Percentiles rank a stretch among this genome's conserved stretches.
Evolutionary conservation across 1,139 yeast species (phyloP).

Genomic region (Lodderomyces margitis): DNA sequence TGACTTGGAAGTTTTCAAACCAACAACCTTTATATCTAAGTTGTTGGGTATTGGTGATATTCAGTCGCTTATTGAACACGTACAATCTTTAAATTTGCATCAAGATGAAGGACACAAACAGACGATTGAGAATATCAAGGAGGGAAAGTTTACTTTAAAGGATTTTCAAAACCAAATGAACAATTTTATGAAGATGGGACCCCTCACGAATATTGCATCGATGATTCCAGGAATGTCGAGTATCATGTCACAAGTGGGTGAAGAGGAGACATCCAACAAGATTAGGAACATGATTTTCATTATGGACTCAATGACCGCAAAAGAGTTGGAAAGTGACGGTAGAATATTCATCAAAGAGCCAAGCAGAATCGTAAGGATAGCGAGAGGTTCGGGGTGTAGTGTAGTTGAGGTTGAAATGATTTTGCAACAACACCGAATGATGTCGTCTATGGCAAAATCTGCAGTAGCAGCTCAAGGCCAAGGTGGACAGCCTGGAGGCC

Average conservation of each 20-base stretch:
- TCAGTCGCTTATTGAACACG: slow-evolving; percentile 92
- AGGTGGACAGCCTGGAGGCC: slow-evolving; percentile 41
- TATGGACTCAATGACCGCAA: slow-evolving; percentile 94
- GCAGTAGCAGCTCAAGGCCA: slow-evolving; percentile 56
- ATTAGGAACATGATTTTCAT: slow-evolving; percentile 88
- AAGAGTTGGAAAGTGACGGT: slow-evolving; percentile 92
- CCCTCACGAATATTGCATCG: slow-evolving; percentile 85
- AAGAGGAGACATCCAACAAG: slow-evolving; percentile 80
- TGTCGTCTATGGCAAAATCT: slow-evolving; percentile 88
- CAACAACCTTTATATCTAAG: slow-evolving; percentile 84
- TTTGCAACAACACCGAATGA: slow-evolving; percentile 86
- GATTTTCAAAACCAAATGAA: slow-evolving; percentile 96
- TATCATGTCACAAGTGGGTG: slow-evolving; percentile 83
- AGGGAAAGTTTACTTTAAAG: slow-evolving; percentile 88
- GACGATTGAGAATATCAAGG: slow-evolving; percentile 88
- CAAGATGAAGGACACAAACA: slow-evolving; percentile 68
- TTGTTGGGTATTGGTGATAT: slow-evolving; percentile 94
- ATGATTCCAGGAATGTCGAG: slow-evolving; percentile 95
- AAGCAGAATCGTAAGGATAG: slow-evolving; percentile 81
- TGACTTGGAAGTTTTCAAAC: slow-evolving; percentile 89
- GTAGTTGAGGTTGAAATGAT: slow-evolving; percentile 94
- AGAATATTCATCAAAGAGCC: slow-evolving; percentile 78
- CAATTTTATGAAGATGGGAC: slow-evolving; percentile 95
- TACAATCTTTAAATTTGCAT: slow-evolving; percentile 82
- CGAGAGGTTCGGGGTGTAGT: slow-evolving; percentile 93